Conservation (phyloP, 1,139 yeast genomes). For the Pichia sp. region DNA sequence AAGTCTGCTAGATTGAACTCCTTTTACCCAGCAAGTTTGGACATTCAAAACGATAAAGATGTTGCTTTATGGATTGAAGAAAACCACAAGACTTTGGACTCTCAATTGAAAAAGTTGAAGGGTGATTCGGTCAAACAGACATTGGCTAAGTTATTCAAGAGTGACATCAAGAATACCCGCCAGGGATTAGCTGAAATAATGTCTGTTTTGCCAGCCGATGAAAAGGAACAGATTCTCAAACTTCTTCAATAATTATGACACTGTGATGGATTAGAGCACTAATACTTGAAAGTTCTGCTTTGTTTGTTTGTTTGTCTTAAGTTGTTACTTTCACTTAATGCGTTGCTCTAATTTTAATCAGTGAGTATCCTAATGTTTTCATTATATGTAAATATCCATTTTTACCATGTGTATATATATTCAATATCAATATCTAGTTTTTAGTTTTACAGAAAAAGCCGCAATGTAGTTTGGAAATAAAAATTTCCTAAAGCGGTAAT, state of each 20-base stretch:
- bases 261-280: neutral
- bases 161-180: constrained; percentile 42
- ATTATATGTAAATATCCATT: neutral
- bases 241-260: constrained; percentile 23
- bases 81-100: constrained; percentile 60
- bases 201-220: constrained; percentile 44
- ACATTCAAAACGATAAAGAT: constrained; percentile 67
- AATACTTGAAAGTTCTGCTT: neutral
- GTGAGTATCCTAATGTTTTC: neutral
- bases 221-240: constrained; percentile 41
- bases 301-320: constrained; percentile 21
- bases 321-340: constrained; percentile 3
- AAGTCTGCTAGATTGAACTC: constrained; percentile 82
- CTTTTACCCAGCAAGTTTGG: constrained; percentile 75
- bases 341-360: neutral
- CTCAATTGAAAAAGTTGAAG: constrained; percentile 60
- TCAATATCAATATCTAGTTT: neutral
- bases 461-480: neutral
- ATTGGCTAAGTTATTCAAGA: constrained; percentile 55
- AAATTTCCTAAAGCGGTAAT: neutral
- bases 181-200: constrained; percentile 47
- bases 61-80: constrained; percentile 87
- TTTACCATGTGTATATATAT: neutral
- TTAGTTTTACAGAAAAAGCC: neutral
- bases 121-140: constrained; percentile 59